These are phyloP conservation scores for Botryosphaeria dothidea DNA, from an alignment of 2,329 filamentous ascomycete genomes.

Conservation along the genomic window DNA sequence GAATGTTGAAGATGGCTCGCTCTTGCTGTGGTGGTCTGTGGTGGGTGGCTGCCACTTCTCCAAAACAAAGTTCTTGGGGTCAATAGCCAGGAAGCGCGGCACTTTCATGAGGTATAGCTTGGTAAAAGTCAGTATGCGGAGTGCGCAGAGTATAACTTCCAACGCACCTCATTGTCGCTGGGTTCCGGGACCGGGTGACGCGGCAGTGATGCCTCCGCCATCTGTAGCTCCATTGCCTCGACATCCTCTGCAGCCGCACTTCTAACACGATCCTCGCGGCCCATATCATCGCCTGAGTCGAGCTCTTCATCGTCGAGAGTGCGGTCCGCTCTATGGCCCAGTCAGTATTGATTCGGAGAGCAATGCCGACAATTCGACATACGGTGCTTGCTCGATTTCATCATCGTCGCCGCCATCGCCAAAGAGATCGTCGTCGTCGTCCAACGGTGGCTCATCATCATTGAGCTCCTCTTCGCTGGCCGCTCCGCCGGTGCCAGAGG, in stretches of 20 bases:
- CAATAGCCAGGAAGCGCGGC: conserved; percentile 70
- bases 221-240: conserved; percentile 33
- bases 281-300: conserved; percentile 63
- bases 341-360: background rate
- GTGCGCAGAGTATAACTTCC: background rate
- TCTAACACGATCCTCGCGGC: conserved; percentile 62
- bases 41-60: conserved; percentile 66
- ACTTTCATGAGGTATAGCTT: conserved; percentile 71
- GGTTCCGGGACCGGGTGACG: conserved; percentile 71
- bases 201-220: conserved; percentile 63
- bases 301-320: conserved; percentile 64
- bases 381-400: conserved; percentile 31
- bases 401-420: conserved; percentile 47
- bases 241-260: conserved; percentile 48
- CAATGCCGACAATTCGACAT: background rate
- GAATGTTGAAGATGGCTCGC: conserved; percentile 50
- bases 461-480: conserved; percentile 27
- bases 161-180: conserved; percentile 65
- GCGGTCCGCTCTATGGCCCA: conserved; percentile 39
- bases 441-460: conserved; percentile 29
- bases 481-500: background rate
- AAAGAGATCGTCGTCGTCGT: conserved; percentile 31
- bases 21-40: conserved; percentile 56
- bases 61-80: conserved; percentile 66
- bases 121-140: conserved; percentile 22